Percentiles rank a stretch among this genome's conserved stretches.
phyloP scores from a whole-genome alignment of 352 stramenopile genomes.

The Elongisporangium anandrum region DNA sequence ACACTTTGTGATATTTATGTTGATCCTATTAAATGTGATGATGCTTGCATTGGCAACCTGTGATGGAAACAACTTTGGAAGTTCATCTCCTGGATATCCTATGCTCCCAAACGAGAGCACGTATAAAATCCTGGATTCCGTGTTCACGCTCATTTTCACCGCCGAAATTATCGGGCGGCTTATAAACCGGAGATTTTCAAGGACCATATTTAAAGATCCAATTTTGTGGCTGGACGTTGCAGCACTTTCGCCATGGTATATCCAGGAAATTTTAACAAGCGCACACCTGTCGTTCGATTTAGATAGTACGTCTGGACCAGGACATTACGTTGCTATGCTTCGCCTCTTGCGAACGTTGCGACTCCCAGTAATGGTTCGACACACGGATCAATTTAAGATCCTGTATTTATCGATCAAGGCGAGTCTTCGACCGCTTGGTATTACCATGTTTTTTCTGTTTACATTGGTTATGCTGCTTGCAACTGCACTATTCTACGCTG shows the following conservation, averaged over 20 bases:
- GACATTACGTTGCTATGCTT: conserved; percentile 32
- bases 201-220: conserved; percentile 24
- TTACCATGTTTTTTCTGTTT: conserved; percentile 76
- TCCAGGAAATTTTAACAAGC: conserved; percentile 19
- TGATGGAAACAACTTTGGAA: conserved; percentile 47
- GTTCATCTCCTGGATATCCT: conserved; percentile 53
- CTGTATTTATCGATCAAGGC: conserved; percentile 48
- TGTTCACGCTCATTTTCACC: conserved; percentile 50
- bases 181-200: conserved; percentile 18
- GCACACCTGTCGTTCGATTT: conserved; percentile 13
- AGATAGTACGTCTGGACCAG: conserved; percentile 9
- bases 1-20: conserved; percentile 39
- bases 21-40: conserved; percentile 45
- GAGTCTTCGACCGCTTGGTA: conserved; percentile 48
- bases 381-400: conserved; percentile 59
- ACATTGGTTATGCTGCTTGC: conserved; percentile 72
- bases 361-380: conserved; percentile 43
- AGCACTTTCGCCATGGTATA: conserved; percentile 54
- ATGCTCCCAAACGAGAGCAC: conserved; percentile 31
- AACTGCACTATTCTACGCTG: conserved; percentile 68
- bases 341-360: conserved; percentile 48
- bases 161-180: conserved; percentile 44
- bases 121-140: conserved; percentile 29
- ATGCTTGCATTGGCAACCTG: conserved; percentile 57
- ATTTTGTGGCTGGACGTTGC: conserved; percentile 54